phyloP scores from a whole-genome alignment of 1,284 basidiomycete species.

The Sphagnurus paluster region DNA sequence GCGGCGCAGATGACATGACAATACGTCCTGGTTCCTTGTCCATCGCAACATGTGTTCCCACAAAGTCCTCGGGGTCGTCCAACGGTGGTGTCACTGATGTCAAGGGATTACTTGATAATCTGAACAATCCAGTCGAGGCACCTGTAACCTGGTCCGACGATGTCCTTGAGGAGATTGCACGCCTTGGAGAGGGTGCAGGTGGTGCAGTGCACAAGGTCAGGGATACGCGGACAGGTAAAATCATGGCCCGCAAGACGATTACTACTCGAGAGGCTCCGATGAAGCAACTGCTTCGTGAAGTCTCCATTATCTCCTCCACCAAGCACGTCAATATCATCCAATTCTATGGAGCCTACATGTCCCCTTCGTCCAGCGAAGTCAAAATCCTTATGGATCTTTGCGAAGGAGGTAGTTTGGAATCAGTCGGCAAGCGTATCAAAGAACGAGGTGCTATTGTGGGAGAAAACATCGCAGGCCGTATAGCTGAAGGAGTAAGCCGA shows the following conservation, averaged over 20 bases:
- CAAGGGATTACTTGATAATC: conserved; percentile 38
- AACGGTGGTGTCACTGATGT: conserved; percentile 39
- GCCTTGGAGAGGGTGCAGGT: conserved; percentile 94
- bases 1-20: conserved; percentile 50
- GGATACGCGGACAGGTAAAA: conserved; percentile 71
- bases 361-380: conserved; percentile 89
- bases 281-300: conserved; percentile 91
- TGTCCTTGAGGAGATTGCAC: conserved; percentile 68
- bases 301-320: conserved; percentile 86
- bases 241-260: conserved; percentile 97
- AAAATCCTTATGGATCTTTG: conserved; percentile 96
- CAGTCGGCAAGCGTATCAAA: conserved; percentile 84
- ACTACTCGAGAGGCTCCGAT: conserved; percentile 92
- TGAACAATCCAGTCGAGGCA: conserved; percentile 32
- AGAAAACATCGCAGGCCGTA: conserved; percentile 89
- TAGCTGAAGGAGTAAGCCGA: conserved; percentile 81
- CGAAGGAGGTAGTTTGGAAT: conserved; percentile 89
- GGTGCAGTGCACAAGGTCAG: conserved; percentile 93
- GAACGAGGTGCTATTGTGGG: conserved; percentile 80
- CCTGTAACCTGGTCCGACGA: conserved; percentile 61
- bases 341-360: conserved; percentile 95
- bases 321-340: conserved; percentile 87
- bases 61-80: conserved; percentile 29
- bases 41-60: conserved; percentile 28
- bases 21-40: conserved; percentile 46